Evolutionary conservation across 2,329 filamentous ascomycete species (phyloP).

Genomic region (Botrytis medusae): DNA sequence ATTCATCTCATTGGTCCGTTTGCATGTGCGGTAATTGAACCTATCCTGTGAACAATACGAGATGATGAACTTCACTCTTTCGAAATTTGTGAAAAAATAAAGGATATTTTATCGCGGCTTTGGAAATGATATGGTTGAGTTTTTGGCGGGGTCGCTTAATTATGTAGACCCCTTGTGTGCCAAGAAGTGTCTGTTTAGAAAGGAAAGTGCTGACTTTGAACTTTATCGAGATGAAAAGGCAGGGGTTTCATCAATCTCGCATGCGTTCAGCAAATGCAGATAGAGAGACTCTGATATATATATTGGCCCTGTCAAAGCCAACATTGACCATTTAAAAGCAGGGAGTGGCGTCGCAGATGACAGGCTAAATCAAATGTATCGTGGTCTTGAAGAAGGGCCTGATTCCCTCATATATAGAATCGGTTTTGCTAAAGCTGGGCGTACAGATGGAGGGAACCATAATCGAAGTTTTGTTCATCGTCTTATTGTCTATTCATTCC

Average conservation of each 20-base stretch:
- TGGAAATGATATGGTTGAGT: not conserved
- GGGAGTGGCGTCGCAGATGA: not conserved
- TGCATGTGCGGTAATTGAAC: not conserved
- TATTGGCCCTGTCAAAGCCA: not conserved
- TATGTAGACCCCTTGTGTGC: not conserved
- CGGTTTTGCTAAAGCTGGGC: not conserved
- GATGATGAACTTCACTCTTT: not conserved
- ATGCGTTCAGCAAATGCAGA: not conserved
- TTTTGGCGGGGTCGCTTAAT: not conserved
- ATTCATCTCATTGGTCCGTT: not conserved
- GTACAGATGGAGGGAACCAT: not conserved
- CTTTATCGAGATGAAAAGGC: not conserved
- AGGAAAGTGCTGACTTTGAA: not conserved
- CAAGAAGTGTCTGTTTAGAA: not conserved
- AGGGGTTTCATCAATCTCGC: not conserved
- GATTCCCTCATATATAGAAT: not conserved
- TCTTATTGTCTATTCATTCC: not conserved
- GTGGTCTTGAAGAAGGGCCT: not conserved
- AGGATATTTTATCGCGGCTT: not conserved
- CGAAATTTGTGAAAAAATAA: not conserved
- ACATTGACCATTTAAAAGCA: not conserved
- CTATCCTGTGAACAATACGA: not conserved
- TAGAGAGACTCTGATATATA: not conserved
- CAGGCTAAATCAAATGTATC: not conserved
- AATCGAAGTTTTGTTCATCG: not conserved